These are phyloP conservation scores for Akanthomyces muscarius DNA, from an alignment of 2,329 filamentous ascomycete species.

Conservation along the genomic window DNA sequence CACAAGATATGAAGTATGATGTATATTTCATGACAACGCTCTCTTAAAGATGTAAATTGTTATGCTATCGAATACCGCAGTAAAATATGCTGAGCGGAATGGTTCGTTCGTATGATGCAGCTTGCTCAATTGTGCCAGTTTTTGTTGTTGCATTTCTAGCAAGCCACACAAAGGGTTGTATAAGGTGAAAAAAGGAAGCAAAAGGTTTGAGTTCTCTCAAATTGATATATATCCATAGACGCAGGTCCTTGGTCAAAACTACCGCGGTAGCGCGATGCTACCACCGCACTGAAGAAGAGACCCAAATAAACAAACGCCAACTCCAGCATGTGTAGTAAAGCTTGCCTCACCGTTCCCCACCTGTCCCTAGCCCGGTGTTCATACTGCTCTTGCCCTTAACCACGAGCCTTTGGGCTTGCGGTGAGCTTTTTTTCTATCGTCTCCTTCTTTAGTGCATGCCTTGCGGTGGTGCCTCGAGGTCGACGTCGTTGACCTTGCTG, in stretches of 20 bases:
- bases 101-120: slow-evolving; percentile 1
- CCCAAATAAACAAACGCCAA: slow-evolving; percentile 12
- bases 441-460: slow-evolving; percentile 20
- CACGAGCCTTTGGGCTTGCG: background rate
- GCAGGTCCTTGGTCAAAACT: background rate
- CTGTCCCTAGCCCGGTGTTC: background rate
- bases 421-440: background rate
- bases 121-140: background rate
- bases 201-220: slow-evolving; percentile 5
- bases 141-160: background rate
- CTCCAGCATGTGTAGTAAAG: slow-evolving; percentile 1
- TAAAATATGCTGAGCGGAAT: slow-evolving; percentile 16
- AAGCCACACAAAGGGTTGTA: background rate
- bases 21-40: background rate
- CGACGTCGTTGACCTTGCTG: slow-evolving; percentile 46
- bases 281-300: background rate
- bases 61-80: slow-evolving; percentile 14
- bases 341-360: background rate
- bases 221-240: background rate
- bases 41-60: slow-evolving; percentile 4
- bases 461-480: slow-evolving; percentile 51
- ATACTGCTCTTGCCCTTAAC: background rate
- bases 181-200: background rate
- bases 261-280: background rate
- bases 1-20: background rate